Conservation (phyloP, 352 stramenopile genomes). For the Phytophthora pseudosyringae region DNA sequence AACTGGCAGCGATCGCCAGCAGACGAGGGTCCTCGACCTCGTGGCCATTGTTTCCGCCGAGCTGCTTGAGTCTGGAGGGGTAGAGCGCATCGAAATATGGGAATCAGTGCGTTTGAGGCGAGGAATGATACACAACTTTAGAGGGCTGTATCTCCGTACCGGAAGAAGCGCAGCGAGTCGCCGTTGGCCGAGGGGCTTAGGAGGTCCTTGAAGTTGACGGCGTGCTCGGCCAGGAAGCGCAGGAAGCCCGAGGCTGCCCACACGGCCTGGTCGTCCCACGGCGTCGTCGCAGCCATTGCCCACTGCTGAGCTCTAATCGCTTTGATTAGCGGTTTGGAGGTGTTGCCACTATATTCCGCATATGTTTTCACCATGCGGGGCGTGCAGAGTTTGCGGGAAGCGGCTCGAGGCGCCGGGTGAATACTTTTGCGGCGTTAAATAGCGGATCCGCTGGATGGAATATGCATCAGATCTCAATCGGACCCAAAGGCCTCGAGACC, state of each 20-base stretch:
- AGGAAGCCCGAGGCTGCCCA: conserved; percentile 63
- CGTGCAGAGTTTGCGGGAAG: neutral
- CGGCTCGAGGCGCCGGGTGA: neutral
- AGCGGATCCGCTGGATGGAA: neutral
- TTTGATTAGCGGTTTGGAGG: conserved; percentile 1
- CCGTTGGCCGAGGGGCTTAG: conserved; percentile 27
- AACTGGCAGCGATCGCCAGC: conserved; percentile 26
- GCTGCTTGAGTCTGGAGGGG: conserved; percentile 39
- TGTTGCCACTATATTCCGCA: neutral
- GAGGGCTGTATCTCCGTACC: conserved; percentile 32
- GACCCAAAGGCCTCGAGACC: too few relatives aligned
- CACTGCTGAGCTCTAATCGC: neutral
- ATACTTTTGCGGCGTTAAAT: neutral
- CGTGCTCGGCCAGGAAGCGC: conserved; percentile 60
- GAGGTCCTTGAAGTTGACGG: conserved; percentile 54
- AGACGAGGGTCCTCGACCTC: conserved; percentile 22
- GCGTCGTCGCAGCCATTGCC: conserved; percentile 5
- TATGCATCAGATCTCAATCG: conserved; percentile 2
- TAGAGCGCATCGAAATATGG: conserved; percentile 1
- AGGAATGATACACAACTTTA: conserved; percentile 34
- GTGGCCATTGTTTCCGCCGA: neutral
- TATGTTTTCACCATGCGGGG: neutral
- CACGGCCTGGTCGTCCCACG: conserved; percentile 48
- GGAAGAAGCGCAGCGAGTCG: conserved; percentile 61
- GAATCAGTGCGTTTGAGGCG: neutral